A percentile compares a stretch with the other conserved stretches of the same genome.
phyloP scores from a whole-genome alignment of 306 rosid genomes.

The Quercus ilex region DNA sequence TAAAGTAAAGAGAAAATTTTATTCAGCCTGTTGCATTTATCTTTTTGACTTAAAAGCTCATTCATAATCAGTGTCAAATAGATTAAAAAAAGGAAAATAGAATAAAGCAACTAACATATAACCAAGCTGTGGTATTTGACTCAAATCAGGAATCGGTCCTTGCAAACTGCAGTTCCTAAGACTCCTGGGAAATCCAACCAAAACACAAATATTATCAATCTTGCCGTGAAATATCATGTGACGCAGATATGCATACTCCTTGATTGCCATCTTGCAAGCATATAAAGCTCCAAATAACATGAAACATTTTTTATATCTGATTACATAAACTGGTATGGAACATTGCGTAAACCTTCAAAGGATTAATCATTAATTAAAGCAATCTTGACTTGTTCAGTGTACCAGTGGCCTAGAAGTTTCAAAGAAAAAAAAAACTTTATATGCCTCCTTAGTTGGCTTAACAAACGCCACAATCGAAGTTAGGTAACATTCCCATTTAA shows the following conservation, averaged over 20 bases:
- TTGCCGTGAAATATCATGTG: too few relatives aligned
- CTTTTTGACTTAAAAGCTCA: background rate
- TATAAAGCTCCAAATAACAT: background rate
- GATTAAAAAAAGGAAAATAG: constrained; percentile 3
- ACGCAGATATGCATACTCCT: background rate
- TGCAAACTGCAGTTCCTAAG: constrained; percentile 79
- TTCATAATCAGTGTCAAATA: background rate
- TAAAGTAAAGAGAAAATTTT: background rate
- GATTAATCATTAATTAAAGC: background rate
- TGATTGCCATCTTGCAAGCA: background rate
- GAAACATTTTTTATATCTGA: background rate
- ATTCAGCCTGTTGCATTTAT: background rate
- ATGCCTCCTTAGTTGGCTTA: background rate
- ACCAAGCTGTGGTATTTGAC: constrained; percentile 45
- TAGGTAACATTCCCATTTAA: background rate
- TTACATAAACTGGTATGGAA: background rate
- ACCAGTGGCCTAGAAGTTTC: background rate
- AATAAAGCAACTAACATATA: constrained; percentile 63
- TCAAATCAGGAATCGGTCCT: constrained; percentile 79
- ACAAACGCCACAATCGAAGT: background rate
- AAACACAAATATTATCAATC: constrained; percentile 8
- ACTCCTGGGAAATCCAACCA: constrained; percentile 57
- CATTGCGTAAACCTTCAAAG: background rate
- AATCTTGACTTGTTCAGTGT: background rate
- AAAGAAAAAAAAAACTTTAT: background rate